Evolutionary conservation across 2,329 filamentous ascomycete species (phyloP), one percentile per base, ranked within the genome.

Genomic region (Parastagonospora avenae): DNA sequence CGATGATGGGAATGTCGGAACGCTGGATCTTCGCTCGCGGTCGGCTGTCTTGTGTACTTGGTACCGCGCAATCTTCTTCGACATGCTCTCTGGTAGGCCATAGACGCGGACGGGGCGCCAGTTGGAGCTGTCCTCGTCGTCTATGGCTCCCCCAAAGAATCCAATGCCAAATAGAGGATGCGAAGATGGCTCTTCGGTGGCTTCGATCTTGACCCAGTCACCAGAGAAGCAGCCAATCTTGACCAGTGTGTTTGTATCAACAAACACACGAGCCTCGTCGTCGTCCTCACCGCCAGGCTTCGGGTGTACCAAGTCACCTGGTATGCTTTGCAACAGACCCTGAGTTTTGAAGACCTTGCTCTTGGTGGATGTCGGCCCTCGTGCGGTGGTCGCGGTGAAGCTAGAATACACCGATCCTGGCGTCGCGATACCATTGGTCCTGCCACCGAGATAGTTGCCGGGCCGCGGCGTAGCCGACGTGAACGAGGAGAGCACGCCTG

Each of bases 161-260:
- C 85, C 85, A 3, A 91, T 78, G 2, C 87, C 87, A 76, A 87
- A 89, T 0, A 85, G 84, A 14, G 81, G 89, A 70, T 85, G 88
- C 12, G 79, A 77, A 16, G 83, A 88, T 52, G 90, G 89, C 67
- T 92, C 90, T 59, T 89, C 83, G 0, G 90, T 83, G 5, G 85
- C 82, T 74, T 96, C 91, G 9, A 97, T 80, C 16, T 89, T 87
- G 9, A 96, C 91, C 94, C 94, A 99, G 68, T 99, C 94, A 28
- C 94, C 94, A 0, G 93, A 97, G 70, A 99, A 99, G 73, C 93
- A 97, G 12, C 93, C 92, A 46, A 99, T 88, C 62, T 92, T 92
- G 11, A 91, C 88, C 15, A 99, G 76, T 1, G 91, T 90, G 50
- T 85, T 87, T 7, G 95, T 88, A 63, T 97, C 92, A 4, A 99